Evolutionary conservation across 2,329 filamentous ascomycete genomes (phyloP), one percentile per base, ranked within the genome.

Genomic region (Thyridium curvatum): DNA sequence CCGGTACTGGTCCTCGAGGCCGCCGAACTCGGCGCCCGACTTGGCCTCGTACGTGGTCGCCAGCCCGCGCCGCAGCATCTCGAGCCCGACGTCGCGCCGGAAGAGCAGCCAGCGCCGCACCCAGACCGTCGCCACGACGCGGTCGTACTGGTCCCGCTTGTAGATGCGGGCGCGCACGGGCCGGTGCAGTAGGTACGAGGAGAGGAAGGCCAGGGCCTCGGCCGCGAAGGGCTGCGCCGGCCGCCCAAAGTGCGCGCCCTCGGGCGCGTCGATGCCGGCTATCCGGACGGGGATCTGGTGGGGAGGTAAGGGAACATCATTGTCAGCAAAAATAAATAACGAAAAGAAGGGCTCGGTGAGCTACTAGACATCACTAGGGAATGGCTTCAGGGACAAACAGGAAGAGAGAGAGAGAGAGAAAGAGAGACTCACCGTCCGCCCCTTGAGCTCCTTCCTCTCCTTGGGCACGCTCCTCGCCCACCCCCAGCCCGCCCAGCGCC

Each of bases 41-140:
- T 94, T 97, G 18, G 88, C 91, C 64, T 97, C 93, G 58, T 97
- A 98, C 3, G 93, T 84, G 3, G 88, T 95, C 31, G 91, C 93
- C 46, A 94, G 65, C 1, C 93, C 93, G 16, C 68, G 72, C 64
- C 80, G 86, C 45, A 98, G 64, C 90, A 98, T 94, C 60, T 94
- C 85, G 44, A 90, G 65, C 3, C 91, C 89, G 5, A 98, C 85
- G 59, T 98, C 90, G 41, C 75, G 77, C 49, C 79, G 80, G 9
- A 87, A 61, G 51, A 80, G 61, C 36, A 61, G 74, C 40, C 71
- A 41, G 28, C 47, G 74, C 35, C 87, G 76, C 26, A 91, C 77
- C 52, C 79, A 86, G 1, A 91, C 91, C 1, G 86, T 93, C 13
- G 84, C 89, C 2, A 98, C 88, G 6, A 94, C 80, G 34, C 93